Percentiles rank a stretch among this genome's conserved stretches.
These are phyloP conservation scores for Citrus glauca DNA, from an alignment of 345 rosid species.

Conservation along the genomic window DNA sequence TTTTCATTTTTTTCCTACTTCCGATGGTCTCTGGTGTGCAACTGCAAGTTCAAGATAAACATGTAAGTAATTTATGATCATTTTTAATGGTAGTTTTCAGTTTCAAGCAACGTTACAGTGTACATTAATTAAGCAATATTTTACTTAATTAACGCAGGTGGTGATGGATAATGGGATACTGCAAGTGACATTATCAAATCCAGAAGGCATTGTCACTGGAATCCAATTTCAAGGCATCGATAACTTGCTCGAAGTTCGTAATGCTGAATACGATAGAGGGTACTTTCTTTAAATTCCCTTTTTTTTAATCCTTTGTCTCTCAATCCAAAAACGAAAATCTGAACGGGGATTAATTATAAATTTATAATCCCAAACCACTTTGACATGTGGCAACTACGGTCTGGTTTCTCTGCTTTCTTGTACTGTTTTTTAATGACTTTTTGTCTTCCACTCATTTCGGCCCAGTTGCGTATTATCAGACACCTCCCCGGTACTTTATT, in stretches of 20 bases:
- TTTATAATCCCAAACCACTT: background rate
- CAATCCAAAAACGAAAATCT: background rate
- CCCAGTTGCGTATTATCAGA: background rate
- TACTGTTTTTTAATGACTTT: background rate
- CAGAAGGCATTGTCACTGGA: slow-evolving; percentile 71
- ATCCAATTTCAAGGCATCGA: slow-evolving; percentile 60
- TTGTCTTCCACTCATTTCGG: background rate
- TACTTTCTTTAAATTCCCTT: slow-evolving; percentile 5
- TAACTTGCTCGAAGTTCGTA: slow-evolving; percentile 78
- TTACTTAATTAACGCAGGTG: slow-evolving; percentile 41
- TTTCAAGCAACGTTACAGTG: too few relatives aligned
- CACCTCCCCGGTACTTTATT: background rate
- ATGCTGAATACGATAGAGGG: slow-evolving; percentile 79
- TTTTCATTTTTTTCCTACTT: background rate
- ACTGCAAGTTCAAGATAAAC: slow-evolving; percentile 27
- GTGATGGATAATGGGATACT: slow-evolving; percentile 75
- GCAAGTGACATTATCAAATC: slow-evolving; percentile 65
- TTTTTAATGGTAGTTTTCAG: too few relatives aligned
- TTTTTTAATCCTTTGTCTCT: background rate
- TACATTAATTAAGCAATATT: too few relatives aligned
- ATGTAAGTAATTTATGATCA: slow-evolving; percentile 13
- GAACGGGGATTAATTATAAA: background rate
- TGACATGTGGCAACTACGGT: background rate
- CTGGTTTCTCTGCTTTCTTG: background rate
- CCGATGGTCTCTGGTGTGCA: slow-evolving; percentile 2